phyloP scores from a whole-genome alignment of 2,329 filamentous ascomycete genomes.

The Penicillium sp. region DNA sequence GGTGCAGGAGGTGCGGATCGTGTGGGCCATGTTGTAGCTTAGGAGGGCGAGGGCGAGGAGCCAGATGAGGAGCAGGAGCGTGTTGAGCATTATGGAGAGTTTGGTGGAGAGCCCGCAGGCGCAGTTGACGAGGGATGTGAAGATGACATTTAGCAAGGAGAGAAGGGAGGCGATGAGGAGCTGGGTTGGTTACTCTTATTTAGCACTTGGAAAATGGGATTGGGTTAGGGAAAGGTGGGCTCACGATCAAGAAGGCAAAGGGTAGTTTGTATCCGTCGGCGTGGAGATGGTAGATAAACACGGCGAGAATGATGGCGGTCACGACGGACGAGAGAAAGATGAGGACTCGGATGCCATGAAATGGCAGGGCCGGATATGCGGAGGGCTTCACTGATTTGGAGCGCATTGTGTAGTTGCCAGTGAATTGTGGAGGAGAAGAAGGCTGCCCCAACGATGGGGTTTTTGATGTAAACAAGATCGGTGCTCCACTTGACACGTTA shows the following conservation, averaged over 20 bases:
- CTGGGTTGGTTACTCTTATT: conserved; percentile 32
- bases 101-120: conserved; percentile 52
- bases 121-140: conserved; percentile 53
- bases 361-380: conserved; percentile 40
- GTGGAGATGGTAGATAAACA: conserved; percentile 56
- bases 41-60: conserved; percentile 51
- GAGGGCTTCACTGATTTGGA: conserved; percentile 36
- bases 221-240: conserved; percentile 10
- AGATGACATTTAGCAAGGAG: conserved; percentile 48
- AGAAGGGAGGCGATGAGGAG: conserved; percentile 53
- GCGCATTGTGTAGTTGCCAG: conserved; percentile 26
- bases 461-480: conserved; percentile 21
- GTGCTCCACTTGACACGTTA: conserved; percentile 67
- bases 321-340: conserved; percentile 53
- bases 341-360: conserved; percentile 39
- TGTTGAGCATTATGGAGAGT: conserved; percentile 52
- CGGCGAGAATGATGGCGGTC: conserved; percentile 54
- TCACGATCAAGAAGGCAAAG: conserved; percentile 60
- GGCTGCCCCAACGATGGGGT: conserved; percentile 3
- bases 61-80: conserved; percentile 52
- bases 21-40: conserved; percentile 54
- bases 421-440: background rate
- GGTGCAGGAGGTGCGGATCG: conserved; percentile 53
- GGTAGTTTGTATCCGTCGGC: conserved; percentile 53
- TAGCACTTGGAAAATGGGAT: background rate